Conservation (phyloP, 331 rosid species). For the Phaseolus coccineus region DNA sequence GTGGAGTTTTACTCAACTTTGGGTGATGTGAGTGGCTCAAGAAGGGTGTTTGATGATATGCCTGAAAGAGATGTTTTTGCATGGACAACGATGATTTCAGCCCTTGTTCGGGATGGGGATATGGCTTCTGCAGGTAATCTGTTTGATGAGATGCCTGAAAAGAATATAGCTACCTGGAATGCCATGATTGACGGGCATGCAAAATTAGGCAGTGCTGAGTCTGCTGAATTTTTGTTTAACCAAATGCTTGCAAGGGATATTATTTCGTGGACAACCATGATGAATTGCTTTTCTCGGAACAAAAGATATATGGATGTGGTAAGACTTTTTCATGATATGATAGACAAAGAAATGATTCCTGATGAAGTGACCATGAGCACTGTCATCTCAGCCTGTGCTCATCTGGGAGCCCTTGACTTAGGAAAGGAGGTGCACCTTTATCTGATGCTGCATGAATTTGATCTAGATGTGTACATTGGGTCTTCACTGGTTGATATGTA, state of each 20-base stretch:
- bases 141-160: conserved; percentile 70
- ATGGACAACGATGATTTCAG: conserved; percentile 74
- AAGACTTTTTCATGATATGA: conserved; percentile 61
- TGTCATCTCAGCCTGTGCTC: conserved; percentile 78
- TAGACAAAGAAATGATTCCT: conserved; percentile 57
- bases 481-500: conserved; percentile 86
- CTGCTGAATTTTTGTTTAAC: conserved; percentile 62
- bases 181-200: conserved; percentile 81
- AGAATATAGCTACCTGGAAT: conserved; percentile 68
- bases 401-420: conserved; percentile 78
- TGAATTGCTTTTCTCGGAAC: conserved; percentile 65
- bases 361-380: conserved; percentile 71
- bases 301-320: conserved; percentile 59
- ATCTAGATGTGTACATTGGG: conserved; percentile 77
- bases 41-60: conserved; percentile 75
- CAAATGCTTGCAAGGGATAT: conserved; percentile 66
- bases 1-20: conserved; percentile 67
- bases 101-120: conserved; percentile 57
- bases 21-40: conserved; percentile 47
- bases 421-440: conserved; percentile 76
- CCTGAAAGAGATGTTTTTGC: conserved; percentile 73
- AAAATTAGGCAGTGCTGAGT: conserved; percentile 58
- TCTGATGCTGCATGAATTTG: conserved; percentile 59
- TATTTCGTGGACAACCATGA: conserved; percentile 86
- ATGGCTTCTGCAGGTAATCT: conserved; percentile 57